Evolutionary conservation across 2,329 filamentous ascomycete genomes (phyloP).

Genomic region (Pleomassaria siparia): DNA sequence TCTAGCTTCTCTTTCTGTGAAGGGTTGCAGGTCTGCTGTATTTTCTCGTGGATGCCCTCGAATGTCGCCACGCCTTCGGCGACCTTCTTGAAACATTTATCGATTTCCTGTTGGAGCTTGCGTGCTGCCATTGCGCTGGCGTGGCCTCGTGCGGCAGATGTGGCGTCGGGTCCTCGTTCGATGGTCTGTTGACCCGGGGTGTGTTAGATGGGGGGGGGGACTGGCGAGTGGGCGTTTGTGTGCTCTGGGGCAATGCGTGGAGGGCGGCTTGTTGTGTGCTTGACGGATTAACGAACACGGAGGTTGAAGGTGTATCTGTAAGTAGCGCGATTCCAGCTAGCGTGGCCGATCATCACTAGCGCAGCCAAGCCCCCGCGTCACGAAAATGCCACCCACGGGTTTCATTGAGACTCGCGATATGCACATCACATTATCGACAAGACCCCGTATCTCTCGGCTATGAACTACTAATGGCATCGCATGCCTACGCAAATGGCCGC

Average conservation of each 20-base stretch:
- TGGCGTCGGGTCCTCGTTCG: conserved; percentile 11
- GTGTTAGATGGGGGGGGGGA: conserved; percentile 10
- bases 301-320: conserved; percentile 28
- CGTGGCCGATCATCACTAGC: conserved; percentile 20
- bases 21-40: conserved; percentile 85
- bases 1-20: conserved; percentile 98
- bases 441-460: neutral
- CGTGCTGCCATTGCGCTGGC: conserved; percentile 77
- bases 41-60: conserved; percentile 96
- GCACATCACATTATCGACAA: too few relatives aligned
- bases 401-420: too few relatives aligned
- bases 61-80: conserved; percentile 89
- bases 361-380: conserved; percentile 7
- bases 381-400: neutral
- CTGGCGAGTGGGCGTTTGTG: conserved; percentile 20
- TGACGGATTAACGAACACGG: conserved; percentile 26
- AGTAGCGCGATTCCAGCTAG: conserved; percentile 29
- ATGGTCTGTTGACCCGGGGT: conserved; percentile 16
- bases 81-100: conserved; percentile 99
- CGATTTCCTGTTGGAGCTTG: conserved; percentile 97
- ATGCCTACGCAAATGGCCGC: conserved; percentile 2
- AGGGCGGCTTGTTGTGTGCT: conserved; percentile 12
- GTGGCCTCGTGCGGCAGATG: conserved; percentile 37
- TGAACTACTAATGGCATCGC: neutral
- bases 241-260: conserved; percentile 16